Evolutionary conservation across 345 rosid genomes (phyloP).

Genomic region (Citrus sp.): DNA sequence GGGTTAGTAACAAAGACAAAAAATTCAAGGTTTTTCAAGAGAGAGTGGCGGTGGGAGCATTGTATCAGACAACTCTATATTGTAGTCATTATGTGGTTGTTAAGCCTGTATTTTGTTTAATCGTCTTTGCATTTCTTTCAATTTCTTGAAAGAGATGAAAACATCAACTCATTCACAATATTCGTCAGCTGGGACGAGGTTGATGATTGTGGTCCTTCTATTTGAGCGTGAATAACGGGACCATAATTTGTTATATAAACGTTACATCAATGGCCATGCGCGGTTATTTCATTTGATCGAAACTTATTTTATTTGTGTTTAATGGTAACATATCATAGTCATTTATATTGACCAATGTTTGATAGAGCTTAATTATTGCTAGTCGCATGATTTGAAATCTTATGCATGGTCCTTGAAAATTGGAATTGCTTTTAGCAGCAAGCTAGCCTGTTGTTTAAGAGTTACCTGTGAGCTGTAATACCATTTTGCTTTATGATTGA

Average conservation of each 20-base stretch:
- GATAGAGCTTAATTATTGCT: slow-evolving; percentile 21
- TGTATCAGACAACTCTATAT: no score
- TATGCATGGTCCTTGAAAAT: background rate
- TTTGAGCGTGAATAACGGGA: slow-evolving; percentile 33
- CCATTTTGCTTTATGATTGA: background rate
- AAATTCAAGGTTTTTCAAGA: no score
- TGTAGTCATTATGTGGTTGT: background rate
- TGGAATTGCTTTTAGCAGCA: background rate
- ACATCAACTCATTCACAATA: slow-evolving; percentile 8
- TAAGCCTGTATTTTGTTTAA: background rate
- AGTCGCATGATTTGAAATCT: slow-evolving; percentile 9
- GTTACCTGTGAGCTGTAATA: background rate
- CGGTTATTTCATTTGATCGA: background rate
- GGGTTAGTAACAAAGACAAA: no score
- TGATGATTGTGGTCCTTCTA: slow-evolving; percentile 31
- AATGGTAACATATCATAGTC: background rate
- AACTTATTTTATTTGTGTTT: background rate
- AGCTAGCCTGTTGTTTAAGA: background rate
- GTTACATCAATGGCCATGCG: background rate
- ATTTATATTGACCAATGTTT: background rate
- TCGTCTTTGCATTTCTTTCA: background rate
- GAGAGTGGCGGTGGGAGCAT: no score
- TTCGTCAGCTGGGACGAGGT: slow-evolving; percentile 18
- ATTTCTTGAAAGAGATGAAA: slow-evolving; percentile 26
- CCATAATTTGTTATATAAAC: slow-evolving; percentile 11